Base-by-base conservation (phyloP, 2,329 filamentous ascomycete genomes). In the Pyrenophora teres region DNA sequence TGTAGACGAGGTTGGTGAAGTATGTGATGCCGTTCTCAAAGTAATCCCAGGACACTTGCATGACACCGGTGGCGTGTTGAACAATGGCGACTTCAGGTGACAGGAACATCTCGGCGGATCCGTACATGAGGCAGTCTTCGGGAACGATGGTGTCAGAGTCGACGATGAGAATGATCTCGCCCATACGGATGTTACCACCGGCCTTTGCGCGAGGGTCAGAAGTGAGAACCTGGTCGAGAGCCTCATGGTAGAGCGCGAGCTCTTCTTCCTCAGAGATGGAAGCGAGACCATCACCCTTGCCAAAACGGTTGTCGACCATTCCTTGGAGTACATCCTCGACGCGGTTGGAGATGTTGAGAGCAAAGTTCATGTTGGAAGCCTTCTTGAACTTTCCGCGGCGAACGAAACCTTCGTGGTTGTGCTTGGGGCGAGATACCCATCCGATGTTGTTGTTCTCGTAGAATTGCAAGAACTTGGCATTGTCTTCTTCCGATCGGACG, bases 151-250 rank as follows among this genome's bases (percentile, higher is more conserved):
- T 56, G 16, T 59, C 57, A 2, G 59, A 59, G 37, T 67, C 62
- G 51, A 64, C 88, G 51, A 91, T 77, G 30, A 89, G 76, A 54
- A 92, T 89, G 69, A 90, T 91, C 73, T 94, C 90, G 47, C 90
- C 90, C 38, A 94, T 80, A 43, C 90, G 88, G 61, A 95, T 87
- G 72, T 94, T 91, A 52, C 90, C 90, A 68, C 90, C 88, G 30
- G 90, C 90, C 86, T 87, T 64, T 2, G 59, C 90, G 15, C 87
- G 88, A 23, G 86, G 83, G 30, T 87, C 86, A 50, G 89, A 83
- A 40, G 85, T 81, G 19, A 92, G 80, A 15, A 87, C 83, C 58
- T 88, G 82, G 58, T 84, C 81, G 37, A 92, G 53, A 13, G 60
- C 60, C 25, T 67, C 49, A 6, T 58, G 19, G 35, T 64, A 65